Evolutionary conservation across 345 rosid species (phyloP), one percentile per base, ranked within the genome.

Genomic region (Conringia planisiliqua): DNA sequence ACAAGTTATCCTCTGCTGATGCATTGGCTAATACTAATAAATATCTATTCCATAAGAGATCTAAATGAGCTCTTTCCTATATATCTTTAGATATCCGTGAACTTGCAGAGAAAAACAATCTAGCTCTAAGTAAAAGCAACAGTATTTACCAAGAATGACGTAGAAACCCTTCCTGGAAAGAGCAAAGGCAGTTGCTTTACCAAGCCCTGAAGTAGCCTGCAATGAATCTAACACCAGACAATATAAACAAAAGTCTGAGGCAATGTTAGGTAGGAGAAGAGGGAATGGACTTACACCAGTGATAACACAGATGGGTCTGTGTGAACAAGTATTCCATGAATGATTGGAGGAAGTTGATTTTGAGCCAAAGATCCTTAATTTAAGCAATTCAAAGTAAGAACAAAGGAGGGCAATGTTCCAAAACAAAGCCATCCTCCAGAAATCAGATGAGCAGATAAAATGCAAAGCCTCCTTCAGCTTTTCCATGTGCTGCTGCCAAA

Each of bases 161-260:
- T 65, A 83, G 80, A 88, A 91, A 17, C 97, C 97, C 67, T 91
- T 81, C 70, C 54, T 85, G 43, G 97, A 86, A 75, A 91, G 89
- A 71, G 85, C 88, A 78, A 60, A 71, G 9, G 97, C 96, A 13
- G 93, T 84, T 2, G 93, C 93, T 10, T 84, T 87, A 20, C 98
- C 98, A 32, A 91, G 55, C 24, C 98, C 98, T 17, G 97, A 94
- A 47, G 95, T 86, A 74, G 95, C 93, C 98, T 91, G 71, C 60
- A 75, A 48, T 22, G 70, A 73, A 78, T 7, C 42, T 60, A 32
- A 10, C 26, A 76, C 10, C 46, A 29, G 24, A 40, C 17, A 11
- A 33, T 29, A 2, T 38, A 62, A 40, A 32, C 3, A 10, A 50
- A 58, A 59, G 14, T 11, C 7, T 8, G 1, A 20, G 40, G 36